phyloP scores from a whole-genome alignment of 192 early-diverging fungal genomes.

The Linnemannia elongata region DNA sequence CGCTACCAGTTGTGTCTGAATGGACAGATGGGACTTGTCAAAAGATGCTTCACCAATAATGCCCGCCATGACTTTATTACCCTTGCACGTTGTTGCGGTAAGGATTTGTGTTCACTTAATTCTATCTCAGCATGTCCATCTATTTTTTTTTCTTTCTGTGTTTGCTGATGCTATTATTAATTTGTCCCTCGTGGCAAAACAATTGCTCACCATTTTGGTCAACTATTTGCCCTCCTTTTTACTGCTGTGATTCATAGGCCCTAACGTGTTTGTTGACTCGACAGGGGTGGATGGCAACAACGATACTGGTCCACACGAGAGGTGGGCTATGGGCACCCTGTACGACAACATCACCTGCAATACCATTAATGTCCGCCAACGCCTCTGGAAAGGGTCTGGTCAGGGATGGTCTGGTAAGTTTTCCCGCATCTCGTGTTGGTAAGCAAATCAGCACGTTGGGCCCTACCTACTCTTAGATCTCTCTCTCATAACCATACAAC shows the following conservation, averaged over 20 bases:
- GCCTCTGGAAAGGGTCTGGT: conserved; percentile 25
- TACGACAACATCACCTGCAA: conserved; percentile 31
- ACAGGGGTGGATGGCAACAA: conserved; percentile 22
- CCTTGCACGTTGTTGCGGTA: conserved; percentile 25
- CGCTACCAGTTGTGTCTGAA: conserved; percentile 26
- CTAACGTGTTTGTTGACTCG: conserved; percentile 32
- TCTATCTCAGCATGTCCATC: neutral
- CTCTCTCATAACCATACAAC: neutral
- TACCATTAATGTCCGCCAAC: conserved; percentile 25
- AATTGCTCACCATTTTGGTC: neutral
- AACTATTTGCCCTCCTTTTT: neutral
- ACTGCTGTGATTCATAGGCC: conserved; percentile 4
- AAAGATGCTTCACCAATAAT: conserved; percentile 26
- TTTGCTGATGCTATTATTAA: neutral
- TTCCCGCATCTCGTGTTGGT: neutral
- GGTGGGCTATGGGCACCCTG: conserved; percentile 31
- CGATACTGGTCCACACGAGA: conserved; percentile 31
- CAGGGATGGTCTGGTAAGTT: conserved; percentile 31
- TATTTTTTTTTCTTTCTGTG: neutral
- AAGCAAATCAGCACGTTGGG: neutral
- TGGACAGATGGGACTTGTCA: conserved; percentile 34
- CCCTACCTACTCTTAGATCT: neutral
- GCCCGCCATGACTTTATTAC: conserved; percentile 33
- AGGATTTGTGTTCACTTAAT: neutral
- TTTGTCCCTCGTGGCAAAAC: conserved; percentile 1